phyloP scores from a whole-genome alignment of 2,329 filamentous ascomycete species.

The Penicillium psychrosexuale region DNA sequence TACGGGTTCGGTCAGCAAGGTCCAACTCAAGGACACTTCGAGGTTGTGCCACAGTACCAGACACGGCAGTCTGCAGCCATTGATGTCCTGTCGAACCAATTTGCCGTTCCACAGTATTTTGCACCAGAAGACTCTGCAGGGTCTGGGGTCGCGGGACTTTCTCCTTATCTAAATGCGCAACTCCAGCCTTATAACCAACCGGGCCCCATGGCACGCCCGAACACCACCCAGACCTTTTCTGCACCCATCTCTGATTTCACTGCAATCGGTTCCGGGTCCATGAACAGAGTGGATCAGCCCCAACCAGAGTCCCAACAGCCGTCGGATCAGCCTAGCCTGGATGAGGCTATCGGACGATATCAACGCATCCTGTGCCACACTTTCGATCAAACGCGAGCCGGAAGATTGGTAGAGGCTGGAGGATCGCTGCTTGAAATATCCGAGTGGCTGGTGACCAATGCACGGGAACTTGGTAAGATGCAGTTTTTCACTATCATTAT shows the following conservation, averaged over 20 bases:
- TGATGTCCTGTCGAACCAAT: constrained; percentile 68
- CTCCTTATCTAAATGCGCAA: constrained; percentile 64
- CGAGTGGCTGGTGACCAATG: constrained; percentile 64
- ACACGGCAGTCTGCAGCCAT: constrained; percentile 72
- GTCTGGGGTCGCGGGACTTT: constrained; percentile 56
- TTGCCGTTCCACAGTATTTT: constrained; percentile 74
- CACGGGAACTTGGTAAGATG: constrained; percentile 63
- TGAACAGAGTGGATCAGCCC: constrained; percentile 37
- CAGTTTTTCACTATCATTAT: constrained; percentile 16
- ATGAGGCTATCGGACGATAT: constrained; percentile 66
- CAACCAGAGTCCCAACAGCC: constrained; percentile 20
- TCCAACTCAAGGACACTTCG: constrained; percentile 64
- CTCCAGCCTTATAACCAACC: constrained; percentile 60
- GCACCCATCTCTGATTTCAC: constrained; percentile 52
- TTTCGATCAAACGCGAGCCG: constrained; percentile 67
- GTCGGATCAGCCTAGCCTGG: constrained; percentile 43
- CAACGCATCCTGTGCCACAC: constrained; percentile 58
- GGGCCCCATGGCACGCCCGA: constrained; percentile 53
- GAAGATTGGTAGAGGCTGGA: constrained; percentile 59
- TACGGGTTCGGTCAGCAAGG: constrained; percentile 70
- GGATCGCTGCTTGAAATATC: constrained; percentile 60
- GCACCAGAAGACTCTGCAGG: constrained; percentile 61
- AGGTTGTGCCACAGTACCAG: constrained; percentile 71
- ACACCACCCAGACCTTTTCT: constrained; percentile 51
- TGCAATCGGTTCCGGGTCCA: constrained; percentile 28